Conservation (phyloP, 2,329 filamentous ascomycete genomes). For the Colletotrichum destructivum region DNA sequence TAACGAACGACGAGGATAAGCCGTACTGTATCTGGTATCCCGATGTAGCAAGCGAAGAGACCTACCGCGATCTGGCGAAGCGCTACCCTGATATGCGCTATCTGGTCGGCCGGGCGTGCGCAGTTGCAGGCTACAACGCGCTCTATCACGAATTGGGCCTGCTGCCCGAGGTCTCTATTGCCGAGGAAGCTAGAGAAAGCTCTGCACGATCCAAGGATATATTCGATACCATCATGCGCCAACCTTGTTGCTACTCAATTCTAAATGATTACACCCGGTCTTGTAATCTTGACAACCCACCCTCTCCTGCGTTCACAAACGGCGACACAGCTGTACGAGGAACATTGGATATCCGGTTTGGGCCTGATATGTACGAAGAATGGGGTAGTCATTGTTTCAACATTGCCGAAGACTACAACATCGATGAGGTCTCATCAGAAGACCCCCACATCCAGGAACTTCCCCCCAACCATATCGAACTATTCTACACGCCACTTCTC, state of each 20-base stretch:
- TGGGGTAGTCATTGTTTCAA: background rate
- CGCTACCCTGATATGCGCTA: conserved; percentile 54
- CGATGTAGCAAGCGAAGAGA: conserved; percentile 53
- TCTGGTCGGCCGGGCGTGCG: conserved; percentile 56
- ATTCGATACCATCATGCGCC: conserved; percentile 42
- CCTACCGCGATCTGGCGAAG: conserved; percentile 51
- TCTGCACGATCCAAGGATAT: conserved; percentile 43
- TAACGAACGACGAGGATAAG: conserved; percentile 39
- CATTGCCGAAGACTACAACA: background rate
- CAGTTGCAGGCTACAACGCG: conserved; percentile 53
- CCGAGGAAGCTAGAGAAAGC: conserved; percentile 56
- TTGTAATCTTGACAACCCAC: background rate
- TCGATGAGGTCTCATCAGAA: background rate
- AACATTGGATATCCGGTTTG: background rate
- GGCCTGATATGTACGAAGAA: background rate
- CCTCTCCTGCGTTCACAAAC: background rate
- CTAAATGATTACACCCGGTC: conserved; percentile 55
- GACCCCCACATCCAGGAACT: background rate
- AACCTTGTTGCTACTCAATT: conserved; percentile 35
- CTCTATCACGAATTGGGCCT: conserved; percentile 54
- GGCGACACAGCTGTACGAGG: background rate
- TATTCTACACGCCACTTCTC: background rate
- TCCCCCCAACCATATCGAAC: background rate
- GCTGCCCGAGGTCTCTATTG: conserved; percentile 54
- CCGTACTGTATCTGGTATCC: conserved; percentile 61